phyloP scores from a whole-genome alignment of 805 yeast genomes.

The Clavispora vitiphila region DNA sequence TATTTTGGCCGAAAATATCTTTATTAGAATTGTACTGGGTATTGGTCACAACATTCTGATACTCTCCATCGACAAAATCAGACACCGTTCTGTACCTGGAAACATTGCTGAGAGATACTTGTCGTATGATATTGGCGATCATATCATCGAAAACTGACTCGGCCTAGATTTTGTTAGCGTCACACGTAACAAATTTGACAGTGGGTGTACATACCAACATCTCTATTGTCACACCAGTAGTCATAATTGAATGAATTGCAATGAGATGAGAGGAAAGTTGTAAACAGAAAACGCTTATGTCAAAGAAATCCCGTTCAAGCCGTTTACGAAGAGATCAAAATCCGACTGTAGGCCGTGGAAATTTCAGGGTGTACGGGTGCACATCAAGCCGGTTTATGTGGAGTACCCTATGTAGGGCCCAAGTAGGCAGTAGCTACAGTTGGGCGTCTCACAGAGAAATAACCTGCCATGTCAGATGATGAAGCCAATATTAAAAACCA shows the following conservation, averaged over 20 bases:
- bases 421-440: too few species aligned
- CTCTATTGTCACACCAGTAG: conserved; percentile 10
- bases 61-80: conserved; percentile 2
- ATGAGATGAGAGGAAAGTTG: too few species aligned
- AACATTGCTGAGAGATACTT: conserved; percentile 22
- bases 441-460: too few species aligned
- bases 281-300: not conserved
- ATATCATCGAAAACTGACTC: conserved; percentile 33
- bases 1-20: conserved; percentile 51
- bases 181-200: not conserved
- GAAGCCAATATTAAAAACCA: conserved; percentile 5
- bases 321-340: too few species aligned
- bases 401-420: too few species aligned
- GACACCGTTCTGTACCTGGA: conserved; percentile 20
- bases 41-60: conserved; percentile 12
- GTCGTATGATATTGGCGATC: conserved; percentile 27
- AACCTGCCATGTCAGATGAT: conserved; percentile 8
- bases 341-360: too few species aligned
- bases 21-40: conserved; percentile 16
- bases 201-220: conserved; percentile 8
- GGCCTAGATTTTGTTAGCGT: conserved; percentile 22
- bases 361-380: conserved; percentile 1
- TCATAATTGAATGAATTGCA: not conserved
- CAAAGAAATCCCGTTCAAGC: not conserved
- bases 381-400: not conserved